Percentiles rank a stretch among this genome's conserved stretches.
Evolutionary conservation across 1,284 basidiomycete species (phyloP).

Genomic region (Singerocomus rubriflavus): DNA sequence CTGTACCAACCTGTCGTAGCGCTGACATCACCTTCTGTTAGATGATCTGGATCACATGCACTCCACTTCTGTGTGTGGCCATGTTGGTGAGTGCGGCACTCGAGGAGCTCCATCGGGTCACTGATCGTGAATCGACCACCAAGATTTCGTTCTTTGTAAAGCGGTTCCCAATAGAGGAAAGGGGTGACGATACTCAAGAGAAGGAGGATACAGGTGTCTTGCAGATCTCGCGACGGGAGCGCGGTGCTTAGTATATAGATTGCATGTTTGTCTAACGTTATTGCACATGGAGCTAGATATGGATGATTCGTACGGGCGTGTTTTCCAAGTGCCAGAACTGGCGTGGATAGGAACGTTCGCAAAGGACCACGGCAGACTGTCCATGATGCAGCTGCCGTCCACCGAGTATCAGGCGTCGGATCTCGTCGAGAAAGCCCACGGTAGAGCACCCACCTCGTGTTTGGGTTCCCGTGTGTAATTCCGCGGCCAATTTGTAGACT

Average conservation of each 20-base stretch:
- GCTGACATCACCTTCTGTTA: slow-evolving; percentile 28
- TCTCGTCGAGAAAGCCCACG: slow-evolving; percentile 10
- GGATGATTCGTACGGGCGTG: not conserved
- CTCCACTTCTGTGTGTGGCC: slow-evolving; percentile 54
- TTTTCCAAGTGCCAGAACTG: not conserved
- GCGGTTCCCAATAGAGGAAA: slow-evolving; percentile 26
- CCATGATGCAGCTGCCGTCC: slow-evolving; percentile 2
- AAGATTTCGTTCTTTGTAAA: slow-evolving; percentile 35
- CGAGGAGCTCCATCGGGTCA: slow-evolving; percentile 16
- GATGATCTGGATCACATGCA: slow-evolving; percentile 62
- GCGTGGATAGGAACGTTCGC: not conserved
- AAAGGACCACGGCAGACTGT: not conserved
- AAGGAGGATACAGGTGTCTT: slow-evolving; percentile 3
- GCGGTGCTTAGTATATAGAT: slow-evolving; percentile 10
- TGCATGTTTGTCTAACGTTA: slow-evolving; percentile 15
- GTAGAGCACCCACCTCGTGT: slow-evolving; percentile 16
- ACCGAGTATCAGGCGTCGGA: slow-evolving; percentile 12
- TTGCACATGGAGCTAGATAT: slow-evolving; percentile 14
- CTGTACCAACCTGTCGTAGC: slow-evolving; percentile 4
- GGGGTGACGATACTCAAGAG: slow-evolving; percentile 13
- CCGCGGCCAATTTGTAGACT: slow-evolving; percentile 20
- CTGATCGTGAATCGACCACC: slow-evolving; percentile 20
- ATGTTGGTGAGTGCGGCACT: slow-evolving; percentile 40
- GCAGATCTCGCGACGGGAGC: slow-evolving; percentile 10
- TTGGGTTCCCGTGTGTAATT: slow-evolving; percentile 19